Evolutionary conservation across 768 basidiomycete species (phyloP).

Genomic region (Saitozyma podzolica): DNA sequence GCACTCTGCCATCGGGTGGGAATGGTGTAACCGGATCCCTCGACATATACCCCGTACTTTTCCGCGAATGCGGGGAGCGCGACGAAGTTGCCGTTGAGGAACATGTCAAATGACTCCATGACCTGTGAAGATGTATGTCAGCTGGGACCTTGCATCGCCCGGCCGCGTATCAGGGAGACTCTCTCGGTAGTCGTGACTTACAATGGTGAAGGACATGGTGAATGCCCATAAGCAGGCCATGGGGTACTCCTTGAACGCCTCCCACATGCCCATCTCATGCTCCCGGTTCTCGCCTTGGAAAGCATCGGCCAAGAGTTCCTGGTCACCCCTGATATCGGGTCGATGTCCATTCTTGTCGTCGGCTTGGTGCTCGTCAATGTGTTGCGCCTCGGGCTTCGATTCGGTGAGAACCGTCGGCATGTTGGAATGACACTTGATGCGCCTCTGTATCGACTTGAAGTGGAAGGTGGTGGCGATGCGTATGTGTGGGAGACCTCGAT

Average conservation of each 20-base stretch:
- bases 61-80: background rate
- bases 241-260: slow-evolving; percentile 9
- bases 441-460: too few species aligned
- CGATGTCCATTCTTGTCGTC: slow-evolving; percentile 1
- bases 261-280: slow-evolving; percentile 7
- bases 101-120: slow-evolving; percentile 10
- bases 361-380: background rate
- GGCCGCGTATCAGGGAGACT: background rate
- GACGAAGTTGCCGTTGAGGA: slow-evolving; percentile 7
- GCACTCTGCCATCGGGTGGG: slow-evolving; percentile 39
- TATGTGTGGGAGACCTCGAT: too few species aligned
- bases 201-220: slow-evolving; percentile 9
- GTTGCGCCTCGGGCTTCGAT: too few species aligned
- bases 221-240: slow-evolving; percentile 12
- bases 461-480: too few species aligned
- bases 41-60: background rate
- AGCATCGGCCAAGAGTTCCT: background rate
- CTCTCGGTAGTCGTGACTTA: background rate
- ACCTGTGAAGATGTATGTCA: background rate
- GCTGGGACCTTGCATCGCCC: too few species aligned
- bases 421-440: too few species aligned
- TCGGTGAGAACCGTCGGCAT: too few species aligned
- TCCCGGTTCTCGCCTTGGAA: slow-evolving; percentile 6
- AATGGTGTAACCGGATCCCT: slow-evolving; percentile 16
- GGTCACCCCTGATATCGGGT: background rate